A percentile compares a stretch with the other conserved stretches of the same genome.
These are phyloP conservation scores for Cicer judaicum DNA, from an alignment of 306 rosid species.

Conservation along the genomic window DNA sequence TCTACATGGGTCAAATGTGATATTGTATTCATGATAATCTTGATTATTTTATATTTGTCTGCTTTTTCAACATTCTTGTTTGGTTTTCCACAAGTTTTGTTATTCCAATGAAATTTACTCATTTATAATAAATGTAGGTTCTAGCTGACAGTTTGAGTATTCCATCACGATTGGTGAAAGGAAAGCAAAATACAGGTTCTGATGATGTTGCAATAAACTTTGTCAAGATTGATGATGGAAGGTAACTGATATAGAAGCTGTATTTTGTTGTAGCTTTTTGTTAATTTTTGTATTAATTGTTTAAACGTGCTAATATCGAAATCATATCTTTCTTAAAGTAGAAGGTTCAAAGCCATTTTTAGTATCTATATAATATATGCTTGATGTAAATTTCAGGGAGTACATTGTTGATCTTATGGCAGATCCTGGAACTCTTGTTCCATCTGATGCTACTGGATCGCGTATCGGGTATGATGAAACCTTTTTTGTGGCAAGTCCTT, in stretches of 20 bases:
- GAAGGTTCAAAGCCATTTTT: slow-evolving; percentile 35
- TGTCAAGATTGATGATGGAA: slow-evolving; percentile 83
- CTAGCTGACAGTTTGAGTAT: slow-evolving; percentile 89
- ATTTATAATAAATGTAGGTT: slow-evolving; percentile 55
- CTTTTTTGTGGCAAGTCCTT: slow-evolving; percentile 62
- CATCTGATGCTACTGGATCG: slow-evolving; percentile 75
- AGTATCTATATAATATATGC: slow-evolving; percentile 45
- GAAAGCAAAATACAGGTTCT: slow-evolving; percentile 84
- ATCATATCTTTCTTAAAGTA: slow-evolving; percentile 24
- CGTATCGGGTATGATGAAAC: slow-evolving; percentile 71
- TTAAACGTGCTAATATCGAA: slow-evolving; percentile 26
- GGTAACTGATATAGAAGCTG: slow-evolving; percentile 59
- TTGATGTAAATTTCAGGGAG: slow-evolving; percentile 84
- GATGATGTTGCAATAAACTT: slow-evolving; percentile 85
- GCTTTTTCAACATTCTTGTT: slow-evolving; percentile 7
- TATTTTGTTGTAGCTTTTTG: slow-evolving; percentile 31
- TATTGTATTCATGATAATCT: slow-evolving; percentile 20
- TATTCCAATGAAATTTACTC: slow-evolving; percentile 8
- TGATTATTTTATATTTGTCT: slow-evolving; percentile 18
- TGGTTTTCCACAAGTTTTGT: slow-evolving; percentile 17
- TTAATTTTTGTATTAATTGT: slow-evolving; percentile 9
- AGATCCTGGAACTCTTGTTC: slow-evolving; percentile 97
- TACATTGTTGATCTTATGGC: slow-evolving; percentile 97
- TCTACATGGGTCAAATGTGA: not conserved
- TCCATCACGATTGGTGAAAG: slow-evolving; percentile 92